Evolutionary conservation across 192 early-diverging fungal species (phyloP), one percentile per base, ranked within the genome.

Genomic region (Coemansia sp.): DNA sequence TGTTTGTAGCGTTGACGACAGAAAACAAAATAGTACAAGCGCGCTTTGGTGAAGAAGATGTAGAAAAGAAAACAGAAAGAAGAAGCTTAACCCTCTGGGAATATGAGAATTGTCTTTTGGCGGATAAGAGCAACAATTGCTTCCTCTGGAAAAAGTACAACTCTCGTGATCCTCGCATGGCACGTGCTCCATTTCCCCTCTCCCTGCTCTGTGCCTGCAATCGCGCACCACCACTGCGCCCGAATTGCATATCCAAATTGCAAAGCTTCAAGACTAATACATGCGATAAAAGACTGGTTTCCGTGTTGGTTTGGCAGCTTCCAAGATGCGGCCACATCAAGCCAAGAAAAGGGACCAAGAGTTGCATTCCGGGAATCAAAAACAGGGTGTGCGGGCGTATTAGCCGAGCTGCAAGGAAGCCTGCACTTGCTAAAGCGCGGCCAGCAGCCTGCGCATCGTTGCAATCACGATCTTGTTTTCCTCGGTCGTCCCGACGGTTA

Each of bases 401-500:
- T 41, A 41, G 38, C 38, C 14, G 13, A 41, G 17, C 14, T 15
- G 38, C 14, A 15, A 41, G 13, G 38, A 41, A 17, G 38, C 14
- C 34, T 6, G 13, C 2, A 31, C 23, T 36, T 44, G 64, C 4
- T 36, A n/a, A 52, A 67, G 60, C 2, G 64, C 61, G 15, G 34
- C 36, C 13, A 81, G 60, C 38, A 75, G 62, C 28, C 22, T 60
- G 59, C 79, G 65, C 69, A 81, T 68, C 34, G 79, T 81, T 20
- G 40, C 62, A 36, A 95, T 70, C 55, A 97, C 77, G 3, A 63
- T 60, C 37, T 70, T 64, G 73, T 95, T 97, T 62, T 99, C 95
- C 38, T 90, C 86, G 4, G 76, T 68, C 0, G 90, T 97, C 19
- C 98, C 96, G 28, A 99, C 87, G 3, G 94, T 98, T 58, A 99